Conservation (phyloP, 306 rosid genomes). For the Arachis hypogaea region DNA sequence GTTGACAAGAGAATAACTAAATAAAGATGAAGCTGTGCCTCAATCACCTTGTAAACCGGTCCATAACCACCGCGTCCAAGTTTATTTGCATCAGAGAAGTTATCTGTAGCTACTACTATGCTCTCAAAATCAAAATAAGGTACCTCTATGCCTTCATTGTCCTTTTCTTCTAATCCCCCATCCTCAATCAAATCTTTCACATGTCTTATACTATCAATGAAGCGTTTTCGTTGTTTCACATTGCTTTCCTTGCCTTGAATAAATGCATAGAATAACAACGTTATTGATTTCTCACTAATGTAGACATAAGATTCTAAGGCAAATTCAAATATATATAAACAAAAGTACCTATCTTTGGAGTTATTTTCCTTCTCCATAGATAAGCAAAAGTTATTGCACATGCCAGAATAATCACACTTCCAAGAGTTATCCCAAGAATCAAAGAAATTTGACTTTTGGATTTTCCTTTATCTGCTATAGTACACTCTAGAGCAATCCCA, state of each 20-base stretch:
- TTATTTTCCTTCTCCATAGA: constrained; percentile 13
- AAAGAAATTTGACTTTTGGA: background rate
- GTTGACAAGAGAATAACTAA: background rate
- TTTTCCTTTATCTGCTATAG: background rate
- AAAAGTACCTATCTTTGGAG: constrained; percentile 23
- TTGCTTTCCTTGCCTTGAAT: constrained; percentile 12
- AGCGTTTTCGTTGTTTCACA: background rate
- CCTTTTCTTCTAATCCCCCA: constrained; percentile 33
- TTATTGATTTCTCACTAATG: too few species aligned
- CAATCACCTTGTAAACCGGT: constrained; percentile 48
- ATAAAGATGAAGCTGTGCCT: background rate
- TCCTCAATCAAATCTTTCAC: constrained; percentile 31
- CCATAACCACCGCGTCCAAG: constrained; percentile 62
- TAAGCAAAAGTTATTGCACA: background rate
- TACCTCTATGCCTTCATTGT: constrained; percentile 43
- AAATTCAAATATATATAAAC: background rate
- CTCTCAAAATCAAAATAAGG: constrained; percentile 35
- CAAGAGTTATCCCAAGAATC: background rate
- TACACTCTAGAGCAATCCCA: background rate
- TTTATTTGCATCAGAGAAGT: constrained; percentile 48
- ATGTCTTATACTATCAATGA: constrained; percentile 5
- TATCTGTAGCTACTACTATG: constrained; percentile 42
- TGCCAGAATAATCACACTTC: background rate
- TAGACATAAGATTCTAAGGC: too few species aligned
- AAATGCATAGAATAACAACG: too few species aligned